phyloP scores from a whole-genome alignment of 1,284 basidiomycete species.

The Coniferiporia weirii region DNA sequence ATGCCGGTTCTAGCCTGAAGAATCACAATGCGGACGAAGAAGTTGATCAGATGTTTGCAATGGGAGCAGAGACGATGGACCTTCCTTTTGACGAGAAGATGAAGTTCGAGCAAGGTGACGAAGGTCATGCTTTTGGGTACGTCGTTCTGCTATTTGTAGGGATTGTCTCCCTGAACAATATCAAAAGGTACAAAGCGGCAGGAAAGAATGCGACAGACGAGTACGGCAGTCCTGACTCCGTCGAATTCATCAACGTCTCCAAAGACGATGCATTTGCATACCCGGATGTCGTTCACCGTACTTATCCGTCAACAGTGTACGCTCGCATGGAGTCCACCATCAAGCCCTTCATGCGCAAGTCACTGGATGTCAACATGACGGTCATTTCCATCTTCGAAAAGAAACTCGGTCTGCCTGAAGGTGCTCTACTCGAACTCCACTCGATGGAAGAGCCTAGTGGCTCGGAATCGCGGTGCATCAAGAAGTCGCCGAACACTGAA shows the following conservation, averaged over 20 bases:
- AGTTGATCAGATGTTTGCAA: slow-evolving; percentile 52
- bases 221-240: slow-evolving; percentile 47
- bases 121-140: slow-evolving; percentile 56
- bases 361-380: slow-evolving; percentile 48
- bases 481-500: slow-evolving; percentile 25
- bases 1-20: slow-evolving; percentile 39
- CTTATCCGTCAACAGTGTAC: slow-evolving; percentile 51
- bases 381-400: slow-evolving; percentile 53
- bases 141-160: slow-evolving; percentile 8
- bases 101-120: slow-evolving; percentile 61
- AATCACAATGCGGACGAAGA: slow-evolving; percentile 52
- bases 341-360: slow-evolving; percentile 52
- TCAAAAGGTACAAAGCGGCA: slow-evolving; percentile 53
- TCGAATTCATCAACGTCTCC: slow-evolving; percentile 63
- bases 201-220: slow-evolving; percentile 62
- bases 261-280: slow-evolving; percentile 61
- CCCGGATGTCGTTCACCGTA: slow-evolving; percentile 44
- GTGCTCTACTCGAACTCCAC: slow-evolving; percentile 45
- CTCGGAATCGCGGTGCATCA: slow-evolving; percentile 56
- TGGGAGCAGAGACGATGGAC: slow-evolving; percentile 51
- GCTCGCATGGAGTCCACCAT: slow-evolving; percentile 45
- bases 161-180: background rate
- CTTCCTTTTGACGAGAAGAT: slow-evolving; percentile 58
- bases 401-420: slow-evolving; percentile 48
- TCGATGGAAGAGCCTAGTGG: slow-evolving; percentile 42